Evolutionary conservation across 352 stramenopile genomes (phyloP).

Genomic region (Phytophthora megakarya): DNA sequence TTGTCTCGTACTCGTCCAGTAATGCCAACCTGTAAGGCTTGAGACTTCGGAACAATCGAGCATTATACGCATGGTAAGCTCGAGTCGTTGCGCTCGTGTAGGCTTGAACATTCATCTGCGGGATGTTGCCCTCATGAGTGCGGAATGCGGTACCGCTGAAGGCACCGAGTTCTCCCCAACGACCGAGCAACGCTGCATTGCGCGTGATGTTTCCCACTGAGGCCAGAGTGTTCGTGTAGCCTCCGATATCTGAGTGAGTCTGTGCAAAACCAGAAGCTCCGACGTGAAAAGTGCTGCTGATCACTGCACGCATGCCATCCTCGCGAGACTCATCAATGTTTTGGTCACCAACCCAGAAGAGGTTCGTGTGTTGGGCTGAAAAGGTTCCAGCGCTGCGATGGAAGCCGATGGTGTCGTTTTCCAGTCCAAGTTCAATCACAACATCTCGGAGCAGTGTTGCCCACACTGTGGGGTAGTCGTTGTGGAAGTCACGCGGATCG

Average conservation of each 20-base stretch:
- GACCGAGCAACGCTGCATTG: constrained; percentile 26
- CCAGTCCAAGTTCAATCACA: constrained; percentile 24
- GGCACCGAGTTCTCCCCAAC: constrained; percentile 32
- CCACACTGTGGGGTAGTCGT: constrained; percentile 35
- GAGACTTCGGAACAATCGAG: constrained; percentile 32
- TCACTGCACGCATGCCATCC: constrained; percentile 32
- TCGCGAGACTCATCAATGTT: constrained; percentile 36
- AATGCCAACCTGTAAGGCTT: constrained; percentile 31
- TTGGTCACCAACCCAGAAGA: constrained; percentile 39
- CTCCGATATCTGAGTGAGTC: constrained; percentile 33
- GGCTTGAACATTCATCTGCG: constrained; percentile 33
- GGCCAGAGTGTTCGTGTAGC: constrained; percentile 34
- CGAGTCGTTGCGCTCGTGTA: constrained; percentile 31
- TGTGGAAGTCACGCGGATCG: constrained; percentile 31
- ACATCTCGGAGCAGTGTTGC: constrained; percentile 29
- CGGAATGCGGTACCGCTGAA: constrained; percentile 34
- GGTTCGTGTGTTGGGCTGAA: constrained; percentile 34
- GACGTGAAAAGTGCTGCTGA: constrained; percentile 32
- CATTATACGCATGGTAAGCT: constrained; percentile 35
- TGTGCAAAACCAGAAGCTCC: constrained; percentile 33
- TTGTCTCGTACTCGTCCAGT: constrained; percentile 26
- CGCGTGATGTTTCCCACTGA: constrained; percentile 34
- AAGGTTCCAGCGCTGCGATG: constrained; percentile 34
- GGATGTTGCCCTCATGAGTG: constrained; percentile 38
- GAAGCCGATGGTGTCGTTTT: constrained; percentile 37